Base-by-base conservation (phyloP, 108 stramenopile species). In the Conticribra guillardii region DNA sequence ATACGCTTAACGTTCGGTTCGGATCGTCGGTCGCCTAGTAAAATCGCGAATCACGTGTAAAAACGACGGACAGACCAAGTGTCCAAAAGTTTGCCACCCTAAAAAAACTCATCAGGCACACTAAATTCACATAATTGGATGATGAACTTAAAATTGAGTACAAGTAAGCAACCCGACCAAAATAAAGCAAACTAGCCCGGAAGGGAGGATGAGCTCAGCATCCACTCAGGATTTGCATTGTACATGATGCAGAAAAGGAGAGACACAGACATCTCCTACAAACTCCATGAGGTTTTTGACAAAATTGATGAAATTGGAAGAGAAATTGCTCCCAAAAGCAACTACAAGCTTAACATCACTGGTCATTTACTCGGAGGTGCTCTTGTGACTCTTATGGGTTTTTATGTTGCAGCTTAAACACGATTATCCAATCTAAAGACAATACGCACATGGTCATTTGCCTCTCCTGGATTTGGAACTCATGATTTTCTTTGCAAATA, bases 311-410 rank as follows among this genome's bases (percentile, higher is more conserved):
- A 21, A 17, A 37, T 71, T 45, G 67, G 67, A 2, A 56, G 30
- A 57, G 54, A 55, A 29, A 30, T 71, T 34, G 60, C 51, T 3
- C 50, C 59, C 3, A 33, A 60, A 26, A 51, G 60, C 18, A 57
- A 61, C 50, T 71, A 71, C 51, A 21, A 60, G 3, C 50, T 71
- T 16, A 44, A 27, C 23, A 61, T 71, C 16, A 71, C 70, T 8
- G 70, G 70, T 26, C 60, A 61, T 28, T 54, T 34, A 4, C 58
- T 71, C 11, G 70, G 70, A 16, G 70, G 60, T 22, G 59, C 50
- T 14, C 33, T 71, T 24, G 70, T 59, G 23, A 60, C 60, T 32
- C 32, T 69, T 15, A 55, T 69, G 5, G 24, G 26, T 21, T 69
- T 69, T 30, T 69, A 34, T 23, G 57, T 48, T 47, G 68, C 68